Evolutionary conservation across 306 rosid species (phyloP), one percentile per base, ranked within the genome.

Genomic region (Oxytropis ochrocephala): DNA sequence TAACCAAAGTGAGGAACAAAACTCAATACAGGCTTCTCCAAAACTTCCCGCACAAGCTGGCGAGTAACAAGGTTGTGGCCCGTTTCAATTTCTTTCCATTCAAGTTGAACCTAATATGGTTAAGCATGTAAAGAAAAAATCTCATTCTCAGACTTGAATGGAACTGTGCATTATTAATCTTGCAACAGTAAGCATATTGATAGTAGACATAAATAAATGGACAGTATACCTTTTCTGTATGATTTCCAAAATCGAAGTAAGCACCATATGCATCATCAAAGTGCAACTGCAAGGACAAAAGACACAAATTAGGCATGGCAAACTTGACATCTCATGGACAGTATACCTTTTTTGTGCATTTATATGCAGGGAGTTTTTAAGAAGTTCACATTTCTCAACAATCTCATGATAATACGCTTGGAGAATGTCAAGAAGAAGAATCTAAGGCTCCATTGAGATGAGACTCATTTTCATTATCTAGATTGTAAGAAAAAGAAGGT

Each of bases 171-270:
- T 24, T 33, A 69, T 14, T 49, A 58, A 68, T 63, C 51, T 55
- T 49, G 66, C 19, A 54, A 53, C 35, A 49, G 18, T 58, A n/a
- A 6, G 35, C 13, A 35, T 52, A 14, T 4, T 53, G 55, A 64
- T 55, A 19, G 38, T 38, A 39, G 11, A 58, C 44, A 64, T 33
- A 42, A 54, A 72, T 24, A 43, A 24, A 33, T 24, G 52, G 32
- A 42, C 14, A 21, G 46, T 38, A 9, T 87, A 94, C 98, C 97
- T 90, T 90, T 69, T 94, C 98, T 0, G 98, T 88, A 76, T 94
- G 97, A 80, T 85, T 87, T 72, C 98, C 96, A 35, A 87, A 94
- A 83, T 94, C 98, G 75, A 90, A 82, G 77, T 90, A 94, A 59
- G 96, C 86, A 72, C 92, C 97, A 55, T 82, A 64, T 2, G 78